Conservation (phyloP, 1,284 basidiomycete species). For the Ustilago loliicola region DNA sequence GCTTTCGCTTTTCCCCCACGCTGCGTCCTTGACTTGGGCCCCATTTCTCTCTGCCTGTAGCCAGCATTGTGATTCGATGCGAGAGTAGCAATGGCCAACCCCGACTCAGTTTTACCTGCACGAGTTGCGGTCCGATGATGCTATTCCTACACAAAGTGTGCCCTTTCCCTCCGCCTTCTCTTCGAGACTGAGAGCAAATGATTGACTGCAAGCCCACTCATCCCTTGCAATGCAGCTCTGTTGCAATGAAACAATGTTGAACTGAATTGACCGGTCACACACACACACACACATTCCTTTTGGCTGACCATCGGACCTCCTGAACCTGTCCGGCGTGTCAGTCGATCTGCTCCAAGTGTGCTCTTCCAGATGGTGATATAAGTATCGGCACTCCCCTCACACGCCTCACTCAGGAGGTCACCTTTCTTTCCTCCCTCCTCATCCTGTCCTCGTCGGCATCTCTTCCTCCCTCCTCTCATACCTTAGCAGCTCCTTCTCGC, state of each 20-base stretch:
- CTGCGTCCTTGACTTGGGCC: slow-evolving; percentile 3
- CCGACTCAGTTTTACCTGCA: slow-evolving; percentile 4
- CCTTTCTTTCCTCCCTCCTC: not conserved
- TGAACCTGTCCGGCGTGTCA: slow-evolving; percentile 11
- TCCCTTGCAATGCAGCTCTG: not conserved
- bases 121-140: slow-evolving; percentile 2
- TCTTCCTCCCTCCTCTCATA: not conserved
- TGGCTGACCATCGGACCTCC: slow-evolving; percentile 4
- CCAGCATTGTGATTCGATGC: not conserved
- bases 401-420: not conserved
- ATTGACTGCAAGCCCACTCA: not conserved
- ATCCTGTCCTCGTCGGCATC: not conserved
- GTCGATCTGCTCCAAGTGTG: not conserved
- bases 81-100: not conserved
- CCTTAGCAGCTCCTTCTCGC: not conserved
- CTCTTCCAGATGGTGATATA: slow-evolving; percentile 5
- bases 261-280: slow-evolving; percentile 2
- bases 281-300: not conserved
- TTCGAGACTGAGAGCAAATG: not conserved
- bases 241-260: not conserved
- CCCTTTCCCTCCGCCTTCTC: slow-evolving; percentile 12
- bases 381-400: not conserved
- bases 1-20: slow-evolving; percentile 15
- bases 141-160: slow-evolving; percentile 6
- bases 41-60: not conserved